phyloP scores from a whole-genome alignment of 192 early-diverging fungal genomes.

The Paraglomus brasilianum region DNA sequence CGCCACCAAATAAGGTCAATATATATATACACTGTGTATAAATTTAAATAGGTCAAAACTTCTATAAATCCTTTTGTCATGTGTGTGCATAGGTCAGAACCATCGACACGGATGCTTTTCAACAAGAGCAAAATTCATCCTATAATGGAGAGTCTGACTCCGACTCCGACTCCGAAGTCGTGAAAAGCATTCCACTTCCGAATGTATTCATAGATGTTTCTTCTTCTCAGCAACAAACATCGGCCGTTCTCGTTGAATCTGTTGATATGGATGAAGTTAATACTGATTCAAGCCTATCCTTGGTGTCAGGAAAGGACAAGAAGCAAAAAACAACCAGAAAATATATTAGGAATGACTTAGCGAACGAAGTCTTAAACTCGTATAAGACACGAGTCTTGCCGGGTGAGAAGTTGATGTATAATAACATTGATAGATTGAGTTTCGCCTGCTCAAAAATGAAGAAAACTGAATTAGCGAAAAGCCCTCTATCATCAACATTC shows the following conservation, averaged over 20 bases:
- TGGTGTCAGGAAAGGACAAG: constrained; percentile 4
- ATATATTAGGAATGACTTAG: constrained; percentile 16
- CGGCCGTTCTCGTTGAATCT: neutral
- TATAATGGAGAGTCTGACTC: too few species aligned
- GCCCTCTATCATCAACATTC: neutral
- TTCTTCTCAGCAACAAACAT: constrained; percentile 6
- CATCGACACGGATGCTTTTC: too few species aligned
- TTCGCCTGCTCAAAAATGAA: constrained; percentile 8
- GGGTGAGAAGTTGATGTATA: neutral
- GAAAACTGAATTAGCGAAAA: constrained; percentile 9
- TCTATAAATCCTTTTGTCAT: too few species aligned
- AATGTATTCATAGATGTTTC: too few species aligned
- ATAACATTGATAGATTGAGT: constrained; percentile 2
- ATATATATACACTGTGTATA: too few species aligned
- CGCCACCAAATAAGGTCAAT: too few species aligned
- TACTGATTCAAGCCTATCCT: neutral
- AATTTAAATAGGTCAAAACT: too few species aligned
- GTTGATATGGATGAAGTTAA: constrained; percentile 6
- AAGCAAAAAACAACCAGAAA: constrained; percentile 15
- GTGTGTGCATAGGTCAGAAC: too few species aligned
- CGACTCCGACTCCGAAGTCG: too few species aligned
- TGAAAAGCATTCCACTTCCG: too few species aligned
- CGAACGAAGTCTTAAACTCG: constrained; percentile 6
- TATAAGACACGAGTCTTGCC: neutral
- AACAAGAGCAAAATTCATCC: too few species aligned